These are phyloP conservation scores for Pythium rhizo-oryzae DNA, from an alignment of 352 stramenopile species.

Conservation along the genomic window DNA sequence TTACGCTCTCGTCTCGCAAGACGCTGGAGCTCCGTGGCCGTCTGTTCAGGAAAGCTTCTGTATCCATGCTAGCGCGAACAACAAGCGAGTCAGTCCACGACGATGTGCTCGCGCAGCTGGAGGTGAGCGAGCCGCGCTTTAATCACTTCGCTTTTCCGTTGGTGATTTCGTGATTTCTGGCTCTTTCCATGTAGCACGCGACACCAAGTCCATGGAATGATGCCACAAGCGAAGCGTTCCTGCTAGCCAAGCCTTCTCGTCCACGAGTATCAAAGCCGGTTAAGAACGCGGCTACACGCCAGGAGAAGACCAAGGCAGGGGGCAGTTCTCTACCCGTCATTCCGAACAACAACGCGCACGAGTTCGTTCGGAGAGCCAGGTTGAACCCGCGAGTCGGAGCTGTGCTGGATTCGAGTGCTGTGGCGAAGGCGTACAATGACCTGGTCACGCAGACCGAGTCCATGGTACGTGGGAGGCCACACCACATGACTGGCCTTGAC, in stretches of 20 bases:
- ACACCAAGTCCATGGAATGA: constrained; percentile 29
- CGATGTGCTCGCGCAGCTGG: constrained; percentile 27
- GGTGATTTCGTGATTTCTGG: background rate
- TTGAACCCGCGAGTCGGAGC: background rate
- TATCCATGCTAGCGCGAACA: background rate
- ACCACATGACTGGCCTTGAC: too few species aligned
- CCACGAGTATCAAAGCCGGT: background rate
- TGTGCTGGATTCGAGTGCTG: constrained; percentile 38
- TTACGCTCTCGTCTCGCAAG: background rate
- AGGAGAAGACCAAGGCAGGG: background rate
- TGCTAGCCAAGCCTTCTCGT: background rate
- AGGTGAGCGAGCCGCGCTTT: constrained; percentile 10
- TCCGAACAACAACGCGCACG: constrained; percentile 13
- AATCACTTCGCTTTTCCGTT: background rate
- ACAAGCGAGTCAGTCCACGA: constrained; percentile 19
- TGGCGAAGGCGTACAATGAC: constrained; percentile 53
- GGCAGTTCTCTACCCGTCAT: constrained; percentile 14
- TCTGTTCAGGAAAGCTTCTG: background rate
- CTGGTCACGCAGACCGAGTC: constrained; percentile 48
- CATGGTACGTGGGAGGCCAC: constrained; percentile 36
- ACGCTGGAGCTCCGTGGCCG: background rate
- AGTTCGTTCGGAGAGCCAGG: constrained; percentile 9
- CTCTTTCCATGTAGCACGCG: constrained; percentile 15
- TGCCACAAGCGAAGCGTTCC: constrained; percentile 11
- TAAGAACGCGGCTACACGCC: background rate